Conservation (phyloP, 495 filamentous ascomycete species). For the Acidiella bohemica region DNA sequence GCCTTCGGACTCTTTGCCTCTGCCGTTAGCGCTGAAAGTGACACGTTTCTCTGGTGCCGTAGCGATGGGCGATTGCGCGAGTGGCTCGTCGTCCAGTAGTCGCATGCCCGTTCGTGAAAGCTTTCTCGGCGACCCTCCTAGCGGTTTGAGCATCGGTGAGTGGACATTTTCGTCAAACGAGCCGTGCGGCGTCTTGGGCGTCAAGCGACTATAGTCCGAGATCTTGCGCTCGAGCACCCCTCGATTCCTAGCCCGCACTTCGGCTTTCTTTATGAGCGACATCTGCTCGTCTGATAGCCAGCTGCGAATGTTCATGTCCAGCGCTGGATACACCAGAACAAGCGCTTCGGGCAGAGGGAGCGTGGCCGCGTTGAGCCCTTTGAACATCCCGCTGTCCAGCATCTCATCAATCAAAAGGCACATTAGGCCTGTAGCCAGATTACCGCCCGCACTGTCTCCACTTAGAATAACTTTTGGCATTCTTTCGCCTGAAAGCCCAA, state of each 20-base stretch:
- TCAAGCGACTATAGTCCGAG: slow-evolving; percentile 49
- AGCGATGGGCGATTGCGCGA: slow-evolving; percentile 1
- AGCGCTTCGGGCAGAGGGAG: slow-evolving; percentile 71
- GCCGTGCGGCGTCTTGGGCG: slow-evolving; percentile 33
- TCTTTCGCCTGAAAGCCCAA: slow-evolving; percentile 63
- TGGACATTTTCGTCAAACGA: slow-evolving; percentile 28
- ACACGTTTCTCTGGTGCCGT: background rate
- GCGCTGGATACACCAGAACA: slow-evolving; percentile 71
- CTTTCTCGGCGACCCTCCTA: slow-evolving; percentile 20
- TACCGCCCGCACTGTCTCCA: slow-evolving; percentile 88
- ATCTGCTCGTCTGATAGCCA: slow-evolving; percentile 99
- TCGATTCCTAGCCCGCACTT: slow-evolving; percentile 60
- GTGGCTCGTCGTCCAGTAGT: background rate
- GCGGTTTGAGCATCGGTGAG: slow-evolving; percentile 21
- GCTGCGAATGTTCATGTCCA: slow-evolving; percentile 95
- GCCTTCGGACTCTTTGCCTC: slow-evolving; percentile 7
- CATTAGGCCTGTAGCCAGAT: slow-evolving; percentile 66
- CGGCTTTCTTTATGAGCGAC: slow-evolving; percentile 76
- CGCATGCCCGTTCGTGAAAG: background rate
- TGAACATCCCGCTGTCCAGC: too few relatives aligned
- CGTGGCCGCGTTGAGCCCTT: background rate
- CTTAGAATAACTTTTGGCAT: slow-evolving; percentile 66
- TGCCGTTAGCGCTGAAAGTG: background rate
- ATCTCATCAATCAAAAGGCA: slow-evolving; percentile 81
- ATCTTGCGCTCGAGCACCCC: slow-evolving; percentile 65